Conservation (phyloP, 164 flowering plant species). For the Magnolia officinalis region DNA sequence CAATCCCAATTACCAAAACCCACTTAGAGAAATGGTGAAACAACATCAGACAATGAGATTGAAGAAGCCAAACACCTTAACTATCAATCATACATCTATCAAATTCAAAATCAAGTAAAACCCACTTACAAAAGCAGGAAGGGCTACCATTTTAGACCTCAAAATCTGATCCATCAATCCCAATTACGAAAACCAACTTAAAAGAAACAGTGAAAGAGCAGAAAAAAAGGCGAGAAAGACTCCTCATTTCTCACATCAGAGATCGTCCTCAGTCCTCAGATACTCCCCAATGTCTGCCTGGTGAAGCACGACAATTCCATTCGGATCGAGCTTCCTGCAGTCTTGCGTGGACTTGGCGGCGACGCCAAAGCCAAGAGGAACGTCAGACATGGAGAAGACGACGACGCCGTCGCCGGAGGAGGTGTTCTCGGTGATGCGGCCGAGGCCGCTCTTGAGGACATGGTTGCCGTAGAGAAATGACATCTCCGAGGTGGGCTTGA, state of each 20-base stretch:
- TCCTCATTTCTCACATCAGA: constrained; percentile 8
- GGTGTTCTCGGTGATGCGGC: constrained; percentile 73
- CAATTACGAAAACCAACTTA: background rate
- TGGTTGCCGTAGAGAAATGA: constrained; percentile 80
- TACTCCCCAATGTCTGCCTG: constrained; percentile 90
- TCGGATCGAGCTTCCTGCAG: constrained; percentile 84
- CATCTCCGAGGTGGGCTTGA: constrained; percentile 90
- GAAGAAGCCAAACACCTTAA: background rate
- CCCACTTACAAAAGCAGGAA: background rate
- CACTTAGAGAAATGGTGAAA: background rate
- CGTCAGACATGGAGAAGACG: constrained; percentile 81
- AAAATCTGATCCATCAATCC: background rate
- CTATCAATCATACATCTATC: background rate
- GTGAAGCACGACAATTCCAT: constrained; percentile 76
- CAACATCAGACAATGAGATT: background rate
- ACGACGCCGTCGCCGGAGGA: constrained; percentile 80
- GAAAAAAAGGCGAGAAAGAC: background rate
- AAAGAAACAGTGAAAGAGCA: background rate
- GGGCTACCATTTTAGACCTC: background rate
- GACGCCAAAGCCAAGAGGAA: constrained; percentile 81
- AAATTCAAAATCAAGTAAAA: background rate
- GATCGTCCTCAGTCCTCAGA: constrained; percentile 67
- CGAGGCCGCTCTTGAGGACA: constrained; percentile 78
- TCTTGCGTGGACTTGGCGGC: constrained; percentile 77
- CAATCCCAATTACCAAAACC: background rate